A percentile compares a stretch with the other conserved stretches of the same genome.
Evolutionary conservation across 805 yeast genomes (phyloP).

Genomic region (Myxozyma vanderwaltii): DNA sequence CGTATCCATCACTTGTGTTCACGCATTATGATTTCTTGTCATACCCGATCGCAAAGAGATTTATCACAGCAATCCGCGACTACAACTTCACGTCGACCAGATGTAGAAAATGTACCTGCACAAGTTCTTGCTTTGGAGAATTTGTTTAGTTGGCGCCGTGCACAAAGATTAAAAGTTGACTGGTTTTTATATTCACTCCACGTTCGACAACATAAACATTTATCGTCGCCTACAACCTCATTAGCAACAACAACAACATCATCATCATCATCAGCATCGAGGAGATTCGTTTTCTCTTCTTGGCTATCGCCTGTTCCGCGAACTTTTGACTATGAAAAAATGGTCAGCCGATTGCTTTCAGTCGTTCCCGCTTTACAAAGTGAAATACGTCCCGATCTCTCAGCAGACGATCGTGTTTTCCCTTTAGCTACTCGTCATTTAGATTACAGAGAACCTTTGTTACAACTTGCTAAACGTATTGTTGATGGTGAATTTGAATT

Average conservation of each 20-base stretch:
- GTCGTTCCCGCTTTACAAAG: background rate
- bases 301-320: slow-evolving; percentile 22
- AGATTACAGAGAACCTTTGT: slow-evolving; percentile 25
- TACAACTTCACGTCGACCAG: background rate
- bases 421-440: slow-evolving; percentile 7
- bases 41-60: background rate
- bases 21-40: slow-evolving; percentile 4
- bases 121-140: slow-evolving; percentile 7
- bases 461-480: slow-evolving; percentile 19
- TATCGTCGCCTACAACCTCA: background rate
- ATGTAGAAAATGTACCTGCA: background rate
- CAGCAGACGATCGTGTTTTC: slow-evolving; percentile 4
- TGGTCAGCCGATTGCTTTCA: background rate
- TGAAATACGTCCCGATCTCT: slow-evolving; percentile 11
- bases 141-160: slow-evolving; percentile 18
- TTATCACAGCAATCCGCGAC: background rate
- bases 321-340: slow-evolving; percentile 4
- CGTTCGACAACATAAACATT: background rate
- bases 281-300: background rate
- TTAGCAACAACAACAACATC: no score
- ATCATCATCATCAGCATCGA: background rate
- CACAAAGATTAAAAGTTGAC: slow-evolving; percentile 23
- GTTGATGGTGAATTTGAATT: slow-evolving; percentile 9
- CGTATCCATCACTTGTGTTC: slow-evolving; percentile 14
- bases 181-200: slow-evolving; percentile 9